Evolutionary conservation across 1,284 basidiomycete species (phyloP).

Genomic region (Ceratobasidium sp.): DNA sequence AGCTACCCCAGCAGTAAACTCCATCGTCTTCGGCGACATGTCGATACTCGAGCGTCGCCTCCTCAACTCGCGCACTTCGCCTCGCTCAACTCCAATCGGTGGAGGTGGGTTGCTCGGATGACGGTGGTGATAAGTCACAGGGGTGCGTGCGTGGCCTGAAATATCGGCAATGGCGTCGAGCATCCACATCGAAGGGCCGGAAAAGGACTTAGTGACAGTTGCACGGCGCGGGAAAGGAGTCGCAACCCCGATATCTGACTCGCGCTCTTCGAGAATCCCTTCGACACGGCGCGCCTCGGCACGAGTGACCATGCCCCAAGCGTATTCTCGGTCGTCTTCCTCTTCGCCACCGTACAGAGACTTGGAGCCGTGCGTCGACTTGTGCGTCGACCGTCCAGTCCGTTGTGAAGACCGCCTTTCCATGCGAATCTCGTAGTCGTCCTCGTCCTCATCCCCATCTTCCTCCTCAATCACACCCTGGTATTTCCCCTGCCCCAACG

Average conservation of each 20-base stretch:
- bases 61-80: background rate
- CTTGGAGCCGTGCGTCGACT: conserved; percentile 13
- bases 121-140: conserved; percentile 35
- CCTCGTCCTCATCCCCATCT: conserved; percentile 54
- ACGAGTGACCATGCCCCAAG: conserved; percentile 40
- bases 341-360: conserved; percentile 46
- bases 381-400: background rate
- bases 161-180: conserved; percentile 76
- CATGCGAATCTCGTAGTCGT: conserved; percentile 49
- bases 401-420: conserved; percentile 6
- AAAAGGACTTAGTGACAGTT: conserved; percentile 1
- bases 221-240: background rate
- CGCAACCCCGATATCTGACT: conserved; percentile 42
- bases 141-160: conserved; percentile 52
- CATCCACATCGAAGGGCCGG: conserved; percentile 69
- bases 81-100: conserved; percentile 25
- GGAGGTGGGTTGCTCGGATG: conserved; percentile 30
- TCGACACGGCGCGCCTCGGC: conserved; percentile 52
- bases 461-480: conserved; percentile 48
- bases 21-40: conserved; percentile 5
- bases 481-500: conserved; percentile 46
- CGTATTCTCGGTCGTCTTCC: conserved; percentile 48
- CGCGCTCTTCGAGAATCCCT: conserved; percentile 57
- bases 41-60: conserved; percentile 30
- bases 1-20: background rate